Evolutionary conservation across 768 basidiomycete genomes (phyloP).

Genomic region (Podaxis sp.): DNA sequence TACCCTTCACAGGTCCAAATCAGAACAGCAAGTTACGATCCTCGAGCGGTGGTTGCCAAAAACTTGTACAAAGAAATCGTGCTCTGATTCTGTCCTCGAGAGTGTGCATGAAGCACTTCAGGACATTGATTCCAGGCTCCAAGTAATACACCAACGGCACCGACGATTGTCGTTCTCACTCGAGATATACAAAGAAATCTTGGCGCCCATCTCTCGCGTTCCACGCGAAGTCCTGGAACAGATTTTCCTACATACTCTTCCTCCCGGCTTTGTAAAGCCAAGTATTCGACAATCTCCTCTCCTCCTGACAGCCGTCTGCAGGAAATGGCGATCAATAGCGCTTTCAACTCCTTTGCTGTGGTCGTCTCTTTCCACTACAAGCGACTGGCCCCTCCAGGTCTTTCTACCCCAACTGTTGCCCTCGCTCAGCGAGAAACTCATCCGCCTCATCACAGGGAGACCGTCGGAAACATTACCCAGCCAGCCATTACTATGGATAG

Average conservation of each 20-base stretch:
- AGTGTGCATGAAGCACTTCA: neutral
- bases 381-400: conserved; percentile 3
- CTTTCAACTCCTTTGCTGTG: conserved; percentile 1
- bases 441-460: neutral
- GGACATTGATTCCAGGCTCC: neutral
- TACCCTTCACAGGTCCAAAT: neutral
- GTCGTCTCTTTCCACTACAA: conserved; percentile 10
- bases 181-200: conserved; percentile 1
- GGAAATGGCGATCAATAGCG: conserved; percentile 7
- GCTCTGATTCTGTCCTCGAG: neutral
- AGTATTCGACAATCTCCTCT: conserved; percentile 6
- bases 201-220: conserved; percentile 9
- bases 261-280: conserved; percentile 3
- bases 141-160: neutral
- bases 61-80: neutral
- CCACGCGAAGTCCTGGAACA: conserved; percentile 6
- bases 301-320: neutral
- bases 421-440: neutral
- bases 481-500: conserved; percentile 3
- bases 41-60: neutral
- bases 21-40: neutral
- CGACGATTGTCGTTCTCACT: conserved; percentile 2
- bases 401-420: neutral
- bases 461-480: neutral
- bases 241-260: conserved; percentile 6